phyloP scores from a whole-genome alignment of 352 stramenopile genomes.

The Phytopythium ostracodes region DNA sequence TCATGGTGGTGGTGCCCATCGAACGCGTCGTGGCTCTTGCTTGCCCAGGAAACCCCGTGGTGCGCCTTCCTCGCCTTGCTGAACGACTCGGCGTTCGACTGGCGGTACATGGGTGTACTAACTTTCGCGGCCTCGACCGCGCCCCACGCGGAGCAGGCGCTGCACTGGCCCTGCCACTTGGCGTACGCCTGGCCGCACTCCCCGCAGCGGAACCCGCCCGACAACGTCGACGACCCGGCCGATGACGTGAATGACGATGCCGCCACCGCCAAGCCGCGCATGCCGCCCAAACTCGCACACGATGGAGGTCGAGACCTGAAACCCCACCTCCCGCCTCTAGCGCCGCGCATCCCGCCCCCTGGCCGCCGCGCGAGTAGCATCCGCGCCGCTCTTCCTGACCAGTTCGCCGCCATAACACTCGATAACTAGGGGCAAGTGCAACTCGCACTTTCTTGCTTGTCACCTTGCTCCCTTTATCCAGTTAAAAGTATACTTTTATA shows the following conservation, averaged over 20 bases:
- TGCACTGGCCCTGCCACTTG: slow-evolving; percentile 87
- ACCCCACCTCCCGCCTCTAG: background rate
- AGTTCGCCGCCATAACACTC: too few relatives aligned
- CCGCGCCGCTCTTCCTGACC: background rate
- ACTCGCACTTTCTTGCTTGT: background rate
- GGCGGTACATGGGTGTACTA: slow-evolving; percentile 36
- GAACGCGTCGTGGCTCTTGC: slow-evolving; percentile 12
- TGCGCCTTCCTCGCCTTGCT: slow-evolving; percentile 27
- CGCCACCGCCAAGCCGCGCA: background rate
- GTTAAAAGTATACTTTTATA: background rate
- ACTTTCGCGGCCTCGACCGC: slow-evolving; percentile 63
- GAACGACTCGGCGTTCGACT: slow-evolving; percentile 53
- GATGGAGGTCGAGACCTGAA: background rate
- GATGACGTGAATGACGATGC: background rate
- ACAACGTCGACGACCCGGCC: background rate
- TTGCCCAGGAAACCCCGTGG: slow-evolving; percentile 32
- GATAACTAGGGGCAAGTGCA: background rate
- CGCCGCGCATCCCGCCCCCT: background rate
- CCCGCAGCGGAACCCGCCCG: slow-evolving; percentile 37
- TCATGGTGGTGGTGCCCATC: slow-evolving; percentile 8
- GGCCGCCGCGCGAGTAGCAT: background rate
- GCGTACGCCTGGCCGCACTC: slow-evolving; percentile 60
- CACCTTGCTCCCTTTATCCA: background rate
- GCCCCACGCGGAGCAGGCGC: slow-evolving; percentile 89
- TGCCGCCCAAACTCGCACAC: background rate